Evolutionary conservation across 257 asterid genomes (phyloP), one percentile per base, ranked within the genome.

Genomic region (Datura wrightii): DNA sequence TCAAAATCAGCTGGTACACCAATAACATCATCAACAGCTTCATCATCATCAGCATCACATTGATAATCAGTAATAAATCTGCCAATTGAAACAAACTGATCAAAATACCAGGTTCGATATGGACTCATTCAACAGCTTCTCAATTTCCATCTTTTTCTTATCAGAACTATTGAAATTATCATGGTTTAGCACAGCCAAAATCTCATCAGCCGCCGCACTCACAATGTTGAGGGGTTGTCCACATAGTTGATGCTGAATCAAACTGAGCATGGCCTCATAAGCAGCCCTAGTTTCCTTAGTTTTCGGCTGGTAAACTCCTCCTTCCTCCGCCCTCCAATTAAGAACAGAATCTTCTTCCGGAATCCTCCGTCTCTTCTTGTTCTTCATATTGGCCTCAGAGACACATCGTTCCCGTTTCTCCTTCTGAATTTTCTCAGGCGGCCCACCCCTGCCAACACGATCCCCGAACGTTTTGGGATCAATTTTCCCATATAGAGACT

Each of bases 1-100:
- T 89, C 91, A 79, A 89, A 89, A 84, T 89, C 91, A 78, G 87
- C 91, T 67, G 91, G 90, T 11, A 89, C 91, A 13, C 90, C 91
- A 5, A 89, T 89, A 83, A 86, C 88, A 80, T 85, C 88, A 18
- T 89, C 91, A 42, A 89, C 88, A 60, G 50, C 87, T 36, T 83
- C 91, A 19, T 84, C 90, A 3, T 86, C 89, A 63, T 84, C 82
- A 60, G 86, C 85, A 13, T 60, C 83, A 54, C 82, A 89, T 66
- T 89, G 91, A 62, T 74, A 89, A 5, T 89, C 90, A 3, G 91
- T 89, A 8, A 89, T 87, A 63, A 78, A 83, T 52, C 81, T 67
- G 37, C 90, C 89, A 55, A 82, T 67, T 2, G 85, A 81, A n/a
- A 87, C 88, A 79, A 89, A 67, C 60, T 85, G 84, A 59, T 87